These are phyloP conservation scores for Cutaneotrichosporon sp. DNA, from an alignment of 1,284 basidiomycete species.

Conservation along the genomic window DNA sequence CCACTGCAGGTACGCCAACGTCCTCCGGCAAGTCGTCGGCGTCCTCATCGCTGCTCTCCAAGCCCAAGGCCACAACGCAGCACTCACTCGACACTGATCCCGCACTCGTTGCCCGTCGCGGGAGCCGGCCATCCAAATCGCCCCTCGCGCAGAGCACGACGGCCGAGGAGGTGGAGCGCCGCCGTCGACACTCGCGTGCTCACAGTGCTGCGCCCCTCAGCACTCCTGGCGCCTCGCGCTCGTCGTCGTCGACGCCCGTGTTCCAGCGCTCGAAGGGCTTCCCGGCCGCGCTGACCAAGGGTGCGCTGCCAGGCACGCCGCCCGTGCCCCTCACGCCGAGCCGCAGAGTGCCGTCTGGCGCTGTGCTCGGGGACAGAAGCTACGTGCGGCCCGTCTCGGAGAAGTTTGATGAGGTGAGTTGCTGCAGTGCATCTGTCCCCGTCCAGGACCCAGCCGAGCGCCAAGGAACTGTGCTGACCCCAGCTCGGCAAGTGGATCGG, in stretches of 20 bases:
- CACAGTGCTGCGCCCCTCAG: slow-evolving; percentile 27
- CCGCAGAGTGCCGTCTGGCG: slow-evolving; percentile 16
- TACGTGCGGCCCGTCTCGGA: slow-evolving; percentile 63
- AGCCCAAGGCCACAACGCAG: slow-evolving; percentile 6
- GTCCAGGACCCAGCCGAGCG: no score
- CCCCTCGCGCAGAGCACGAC: slow-evolving; percentile 22
- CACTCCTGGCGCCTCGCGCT: slow-evolving; percentile 13
- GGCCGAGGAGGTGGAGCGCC: slow-evolving; percentile 20
- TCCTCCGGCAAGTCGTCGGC: background rate
- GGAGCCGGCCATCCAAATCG: slow-evolving; percentile 1
- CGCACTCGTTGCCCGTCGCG: background rate
- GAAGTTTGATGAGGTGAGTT: slow-evolving; percentile 68
- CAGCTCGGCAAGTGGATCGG: slow-evolving; percentile 72
- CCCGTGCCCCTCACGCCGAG: slow-evolving; percentile 14
- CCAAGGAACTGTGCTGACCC: no score
- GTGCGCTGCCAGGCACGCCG: slow-evolving; percentile 32
- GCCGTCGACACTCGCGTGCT: slow-evolving; percentile 39
- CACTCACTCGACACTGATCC: background rate
- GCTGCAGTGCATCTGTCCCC: background rate
- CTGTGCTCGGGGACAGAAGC: background rate
- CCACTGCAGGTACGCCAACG: background rate
- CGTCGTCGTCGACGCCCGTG: background rate
- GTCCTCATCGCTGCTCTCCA: background rate
- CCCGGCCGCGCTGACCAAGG: slow-evolving; percentile 44
- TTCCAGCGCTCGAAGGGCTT: slow-evolving; percentile 27